Conservation (phyloP, 1,139 yeast genomes). For the Eremothecium coryli region DNA sequence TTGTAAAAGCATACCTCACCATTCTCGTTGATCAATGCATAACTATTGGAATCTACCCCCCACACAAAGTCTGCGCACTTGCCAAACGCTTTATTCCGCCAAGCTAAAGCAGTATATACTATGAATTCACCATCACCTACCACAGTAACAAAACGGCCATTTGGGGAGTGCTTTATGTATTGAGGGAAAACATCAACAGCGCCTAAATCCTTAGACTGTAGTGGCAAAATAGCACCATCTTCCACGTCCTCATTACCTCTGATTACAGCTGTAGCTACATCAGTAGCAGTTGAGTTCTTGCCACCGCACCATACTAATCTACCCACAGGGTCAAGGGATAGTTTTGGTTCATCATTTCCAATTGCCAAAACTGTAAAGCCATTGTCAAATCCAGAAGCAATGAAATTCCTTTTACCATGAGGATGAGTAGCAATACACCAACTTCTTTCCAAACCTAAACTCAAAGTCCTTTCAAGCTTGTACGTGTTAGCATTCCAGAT, state of each 20-base stretch:
- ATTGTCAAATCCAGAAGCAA: slow-evolving; percentile 91
- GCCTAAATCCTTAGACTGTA: slow-evolving; percentile 83
- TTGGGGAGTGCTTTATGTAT: slow-evolving; percentile 81
- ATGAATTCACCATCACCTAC: slow-evolving; percentile 98
- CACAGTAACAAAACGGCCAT: slow-evolving; percentile 94
- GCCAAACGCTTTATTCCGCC: slow-evolving; percentile 95
- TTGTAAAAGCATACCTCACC: slow-evolving; percentile 63
- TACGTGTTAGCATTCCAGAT: slow-evolving; percentile 76
- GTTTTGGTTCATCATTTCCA: slow-evolving; percentile 90
- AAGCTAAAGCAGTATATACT: slow-evolving; percentile 91
- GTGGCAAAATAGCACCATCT: slow-evolving; percentile 71
- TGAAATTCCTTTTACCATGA: slow-evolving; percentile 47
- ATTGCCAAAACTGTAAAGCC: slow-evolving; percentile 81
- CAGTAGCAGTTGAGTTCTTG: slow-evolving; percentile 57
- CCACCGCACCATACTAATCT: slow-evolving; percentile 71
- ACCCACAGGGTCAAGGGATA: slow-evolving; percentile 89
- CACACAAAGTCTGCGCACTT: slow-evolving; percentile 86
- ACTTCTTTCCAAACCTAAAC: slow-evolving; percentile 87
- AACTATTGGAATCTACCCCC: slow-evolving; percentile 84
- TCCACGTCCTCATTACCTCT: slow-evolving; percentile 59
- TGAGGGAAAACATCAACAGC: slow-evolving; percentile 89
- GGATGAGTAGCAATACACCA: slow-evolving; percentile 87
- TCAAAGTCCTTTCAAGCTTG: slow-evolving; percentile 80
- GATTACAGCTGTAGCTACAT: slow-evolving; percentile 75
- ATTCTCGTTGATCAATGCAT: slow-evolving; percentile 69